These are phyloP conservation scores for Pelargonium myrrhifolium DNA, from an alignment of 441 rosid species.

Conservation along the genomic window DNA sequence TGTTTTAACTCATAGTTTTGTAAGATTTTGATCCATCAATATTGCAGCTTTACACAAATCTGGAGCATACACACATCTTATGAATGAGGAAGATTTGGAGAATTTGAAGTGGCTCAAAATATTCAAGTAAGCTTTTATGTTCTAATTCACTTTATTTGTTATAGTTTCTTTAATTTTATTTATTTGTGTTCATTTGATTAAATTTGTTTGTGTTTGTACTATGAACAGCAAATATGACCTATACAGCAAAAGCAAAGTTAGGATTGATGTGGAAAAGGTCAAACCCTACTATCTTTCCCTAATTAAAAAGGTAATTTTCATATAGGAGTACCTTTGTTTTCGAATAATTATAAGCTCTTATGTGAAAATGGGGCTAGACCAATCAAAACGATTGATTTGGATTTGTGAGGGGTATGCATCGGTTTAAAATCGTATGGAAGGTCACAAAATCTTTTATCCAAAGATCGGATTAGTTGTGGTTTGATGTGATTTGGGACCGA, in stretches of 20 bases:
- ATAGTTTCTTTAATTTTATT: neutral
- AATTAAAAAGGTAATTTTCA: conserved; percentile 51
- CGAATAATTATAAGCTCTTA: too few relatives aligned
- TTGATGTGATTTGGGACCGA: too few relatives aligned
- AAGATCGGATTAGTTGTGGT: too few relatives aligned
- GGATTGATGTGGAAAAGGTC: conserved; percentile 63
- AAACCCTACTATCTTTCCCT: conserved; percentile 74
- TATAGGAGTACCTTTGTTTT: too few relatives aligned
- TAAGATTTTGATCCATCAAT: neutral
- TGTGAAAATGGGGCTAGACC: too few relatives aligned
- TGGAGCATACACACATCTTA: conserved; percentile 60
- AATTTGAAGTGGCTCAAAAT: conserved; percentile 69
- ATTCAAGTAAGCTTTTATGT: conserved; percentile 48
- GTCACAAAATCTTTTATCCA: too few relatives aligned
- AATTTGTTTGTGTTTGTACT: neutral
- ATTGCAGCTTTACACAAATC: conserved; percentile 63
- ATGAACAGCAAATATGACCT: conserved; percentile 70
- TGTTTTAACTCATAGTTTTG: too few relatives aligned
- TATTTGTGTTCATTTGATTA: too few relatives aligned
- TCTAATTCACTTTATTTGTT: neutral
- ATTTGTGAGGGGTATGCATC: too few relatives aligned
- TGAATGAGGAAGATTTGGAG: conserved; percentile 49
- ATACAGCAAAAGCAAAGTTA: conserved; percentile 78
- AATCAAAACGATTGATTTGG: too few relatives aligned
- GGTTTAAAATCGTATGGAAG: too few relatives aligned